These are phyloP conservation scores for Paulownia fortunei DNA, from an alignment of 257 asterid genomes.

Conservation along the genomic window DNA sequence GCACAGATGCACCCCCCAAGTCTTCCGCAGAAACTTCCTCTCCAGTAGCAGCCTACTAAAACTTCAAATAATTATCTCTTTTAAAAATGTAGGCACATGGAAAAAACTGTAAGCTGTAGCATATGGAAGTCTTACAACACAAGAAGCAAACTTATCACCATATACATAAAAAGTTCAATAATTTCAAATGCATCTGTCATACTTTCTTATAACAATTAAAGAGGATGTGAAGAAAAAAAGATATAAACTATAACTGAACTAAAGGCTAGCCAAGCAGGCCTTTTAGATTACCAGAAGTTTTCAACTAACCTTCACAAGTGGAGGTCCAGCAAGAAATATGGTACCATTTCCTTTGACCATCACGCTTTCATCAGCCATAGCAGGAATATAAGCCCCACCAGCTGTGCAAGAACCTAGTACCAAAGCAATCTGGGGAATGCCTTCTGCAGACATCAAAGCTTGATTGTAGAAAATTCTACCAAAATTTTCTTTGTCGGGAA, in stretches of 20 bases:
- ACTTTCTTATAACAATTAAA: background rate
- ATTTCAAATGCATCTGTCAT: background rate
- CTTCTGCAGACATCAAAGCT: slow-evolving; percentile 91
- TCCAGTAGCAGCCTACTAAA: slow-evolving; percentile 95
- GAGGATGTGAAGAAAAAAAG: background rate
- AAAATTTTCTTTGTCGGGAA: slow-evolving; percentile 93
- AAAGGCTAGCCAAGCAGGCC: background rate
- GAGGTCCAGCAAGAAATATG: slow-evolving; percentile 99
- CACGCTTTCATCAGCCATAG: slow-evolving; percentile 99
- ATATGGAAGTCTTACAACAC: background rate
- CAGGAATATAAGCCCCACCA: slow-evolving; percentile 99
- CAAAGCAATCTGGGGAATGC: slow-evolving; percentile 94
- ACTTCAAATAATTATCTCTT: slow-evolving; percentile 32
- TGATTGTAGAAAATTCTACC: slow-evolving; percentile 96
- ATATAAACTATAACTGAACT: background rate
- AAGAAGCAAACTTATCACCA: slow-evolving; percentile 22
- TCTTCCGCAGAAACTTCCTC: slow-evolving; percentile 98
- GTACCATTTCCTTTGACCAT: slow-evolving; percentile 99
- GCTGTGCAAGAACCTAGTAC: slow-evolving; percentile 98
- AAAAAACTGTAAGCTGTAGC: background rate
- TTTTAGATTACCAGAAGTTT: slow-evolving; percentile 4
- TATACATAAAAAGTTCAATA: background rate
- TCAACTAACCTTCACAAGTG: slow-evolving; percentile 90
- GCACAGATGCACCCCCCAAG: slow-evolving; percentile 95
- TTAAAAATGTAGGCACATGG: slow-evolving; percentile 15